Base-by-base conservation (phyloP, 2,329 filamentous ascomycete genomes). In the Hymenoscyphus fraxineus region DNA sequence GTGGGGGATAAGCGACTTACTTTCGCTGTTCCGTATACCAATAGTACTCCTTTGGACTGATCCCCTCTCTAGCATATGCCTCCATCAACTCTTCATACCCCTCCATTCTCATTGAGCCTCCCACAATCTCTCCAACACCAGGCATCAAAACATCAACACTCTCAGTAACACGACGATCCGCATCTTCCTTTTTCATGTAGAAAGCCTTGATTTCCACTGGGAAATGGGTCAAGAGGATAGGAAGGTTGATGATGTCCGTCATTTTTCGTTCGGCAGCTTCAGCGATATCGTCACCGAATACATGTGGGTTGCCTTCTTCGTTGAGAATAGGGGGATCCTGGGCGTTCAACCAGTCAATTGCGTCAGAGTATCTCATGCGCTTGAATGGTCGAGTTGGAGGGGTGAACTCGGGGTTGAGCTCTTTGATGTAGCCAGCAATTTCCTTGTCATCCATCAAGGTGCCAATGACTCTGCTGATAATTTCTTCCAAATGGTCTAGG, bases 191-290 rank as follows among this genome's bases (percentile, higher is more conserved):
- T 80, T 93, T 89, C 95, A 99, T 99, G 85, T 99, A 99, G 78
- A 99, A 99, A 1, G 95, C 91, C 84, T 99, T 99, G 84, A 99
- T 97, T 80, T 94, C 92, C 65, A 88, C 88, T 22, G 95, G 95
- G 86, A 99, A 99, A 80, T 98, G 94, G 2, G 94, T 98, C 54
- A 98, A 84, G 82, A 98, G 92, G 78, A 99, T 97, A 67, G 95
- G 95, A 62, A 87, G 82, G 87, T 96, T 95, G 83, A 99, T 96
- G 72, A 89, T 90, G 77, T 99, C 95, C 1, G 94, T 98, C 95
- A 99, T 99, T 76, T 84, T 87, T 73, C 95, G 90, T 84, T 99
- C 95, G 13, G 95, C 95, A 13, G 95, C 95, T 80, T 98, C 95
- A 70, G 95, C 95, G 73, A 99, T 99, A 77, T 99, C 95, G 76